phyloP scores from a whole-genome alignment of 352 stramenopile genomes.

The Phytophthora kernoviae region DNA sequence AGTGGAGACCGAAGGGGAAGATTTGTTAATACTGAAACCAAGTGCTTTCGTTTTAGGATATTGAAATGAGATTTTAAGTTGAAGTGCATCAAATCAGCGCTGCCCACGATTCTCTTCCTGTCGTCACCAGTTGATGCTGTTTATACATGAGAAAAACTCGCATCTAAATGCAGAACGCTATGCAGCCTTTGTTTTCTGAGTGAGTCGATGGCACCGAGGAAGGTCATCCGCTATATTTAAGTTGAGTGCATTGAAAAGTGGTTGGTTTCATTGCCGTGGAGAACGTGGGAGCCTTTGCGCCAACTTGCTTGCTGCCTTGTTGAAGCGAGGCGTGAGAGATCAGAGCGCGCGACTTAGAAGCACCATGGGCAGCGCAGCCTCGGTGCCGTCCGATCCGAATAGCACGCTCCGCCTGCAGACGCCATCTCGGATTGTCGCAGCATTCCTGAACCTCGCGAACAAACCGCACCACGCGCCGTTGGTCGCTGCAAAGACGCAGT shows the following conservation, averaged over 20 bases:
- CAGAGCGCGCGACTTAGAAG: slow-evolving; percentile 1
- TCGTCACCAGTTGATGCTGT: too few relatives aligned
- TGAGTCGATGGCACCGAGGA: neutral
- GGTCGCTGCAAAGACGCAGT: slow-evolving; percentile 80
- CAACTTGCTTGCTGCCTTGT: too few relatives aligned
- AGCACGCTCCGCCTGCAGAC: slow-evolving; percentile 42
- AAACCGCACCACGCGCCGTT: slow-evolving; percentile 73
- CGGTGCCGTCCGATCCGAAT: slow-evolving; percentile 31
- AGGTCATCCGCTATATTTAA: neutral
- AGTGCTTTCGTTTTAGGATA: too few relatives aligned
- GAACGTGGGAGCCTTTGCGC: neutral
- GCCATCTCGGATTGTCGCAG: slow-evolving; percentile 51
- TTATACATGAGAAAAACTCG: too few relatives aligned
- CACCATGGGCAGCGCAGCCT: slow-evolving; percentile 48
- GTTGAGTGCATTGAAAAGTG: neutral
- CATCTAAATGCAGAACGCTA: too few relatives aligned
- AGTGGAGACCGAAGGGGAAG: neutral
- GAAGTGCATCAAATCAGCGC: too few relatives aligned
- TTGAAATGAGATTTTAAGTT: too few relatives aligned
- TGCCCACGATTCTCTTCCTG: too few relatives aligned
- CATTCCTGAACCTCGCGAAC: slow-evolving; percentile 56
- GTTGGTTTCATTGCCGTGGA: neutral
- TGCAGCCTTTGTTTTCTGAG: too few relatives aligned
- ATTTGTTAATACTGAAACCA: neutral
- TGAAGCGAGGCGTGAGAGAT: too few relatives aligned